Base-by-base conservation (phyloP, 768 basidiomycete species). In the Clitopilus passeckerianus region DNA sequence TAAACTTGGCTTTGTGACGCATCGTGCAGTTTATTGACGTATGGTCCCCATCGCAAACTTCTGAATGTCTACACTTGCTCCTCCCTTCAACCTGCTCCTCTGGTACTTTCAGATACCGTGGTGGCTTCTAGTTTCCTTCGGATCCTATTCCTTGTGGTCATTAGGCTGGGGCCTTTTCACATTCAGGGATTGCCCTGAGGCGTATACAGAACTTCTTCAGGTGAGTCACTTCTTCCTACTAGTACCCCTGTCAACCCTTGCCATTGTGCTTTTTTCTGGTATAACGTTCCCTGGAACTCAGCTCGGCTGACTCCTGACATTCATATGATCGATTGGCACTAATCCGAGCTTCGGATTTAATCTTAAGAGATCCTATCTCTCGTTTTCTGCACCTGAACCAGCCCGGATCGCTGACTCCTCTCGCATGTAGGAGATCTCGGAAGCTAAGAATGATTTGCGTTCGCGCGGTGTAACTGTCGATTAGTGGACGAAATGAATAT, bases 91-190 rank as follows among this genome's bases (percentile, higher is more conserved):
- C n/a, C 8, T 16, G 35, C 22, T 1, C 34, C 6, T 6, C 5
- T 33, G 54, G 10, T 18, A 18, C 24, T 12, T 53, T n/a, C 58
- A 91, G 91, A 70, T 92, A 30, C 90, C 91, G 2, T 93, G 88
- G 87, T 92, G 90, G 90, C 66, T 90, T 8, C 80, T 93, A 12
- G 86, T 93, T 1, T 76, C 86, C 1, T 91, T 91, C 63, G 91
- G 91, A 12, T 85, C 90, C 1, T 93, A 90, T 68, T 87, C 87
- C 16, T 80, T 93, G 10, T 85, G 84, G 74, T 88, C 86, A 9
- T 82, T 93, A 18, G 90, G 91, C 9, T 83, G 84, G 80, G 91
- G 90, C 1, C 67, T 92, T 44, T 80, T 85, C 63, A 86, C 86
- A 1, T 88, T 91, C 65, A 74, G 82, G 65, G 91, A 93, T 64